Base-by-base conservation (phyloP, 2,329 filamentous ascomycete genomes). In the Thelonectria rubi region DNA sequence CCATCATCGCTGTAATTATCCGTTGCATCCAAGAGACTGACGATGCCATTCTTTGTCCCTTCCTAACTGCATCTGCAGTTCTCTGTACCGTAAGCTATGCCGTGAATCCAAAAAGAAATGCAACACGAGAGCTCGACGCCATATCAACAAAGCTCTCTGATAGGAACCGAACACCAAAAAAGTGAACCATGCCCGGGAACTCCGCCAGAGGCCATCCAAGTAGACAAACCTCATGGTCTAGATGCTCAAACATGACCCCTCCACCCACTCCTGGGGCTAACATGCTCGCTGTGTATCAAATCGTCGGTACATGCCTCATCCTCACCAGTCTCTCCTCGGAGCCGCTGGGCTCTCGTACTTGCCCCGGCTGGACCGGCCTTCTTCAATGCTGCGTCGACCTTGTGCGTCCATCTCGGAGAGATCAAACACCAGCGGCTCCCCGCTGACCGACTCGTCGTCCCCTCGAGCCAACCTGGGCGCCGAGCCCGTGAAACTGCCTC, bases 361-460 rank as follows among this genome's bases (percentile, higher is more conserved):
- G 47, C 73, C 75, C 56, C 77, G 74, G 26, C 76, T 75, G 3
- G 78, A 75, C 45, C 79, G 74, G 1, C 75, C 77, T 63, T 88
- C 86, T 66, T 89, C 87, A 8, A 88, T 73, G 66, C 85, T 89
- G 64, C 84, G 81, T 63, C 86, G 79, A 46, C 83, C 82, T 58
- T 83, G 82, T 17, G 84, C 80, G 66, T 88, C 87, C 72, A 91
- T 85, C 74, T 92, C 90, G 37, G 88, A 91, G 81, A 92, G 87
- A 65, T 90, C 88, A 74, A 92, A 92, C 10, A 92, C 81, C 10
- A 92, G 75, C 0, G 88, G 88, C 70, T 92, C 90, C 56, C 91
- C 90, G 62, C 90, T 88, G 21, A 80, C 76, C 6, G 85, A 84
- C 53, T 81, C 80, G 46, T 80, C 78, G 21, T 82, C 80, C n/a